Conservation (phyloP, 2,329 filamentous ascomycete genomes). For the Apiospora rasikravindrae region DNA sequence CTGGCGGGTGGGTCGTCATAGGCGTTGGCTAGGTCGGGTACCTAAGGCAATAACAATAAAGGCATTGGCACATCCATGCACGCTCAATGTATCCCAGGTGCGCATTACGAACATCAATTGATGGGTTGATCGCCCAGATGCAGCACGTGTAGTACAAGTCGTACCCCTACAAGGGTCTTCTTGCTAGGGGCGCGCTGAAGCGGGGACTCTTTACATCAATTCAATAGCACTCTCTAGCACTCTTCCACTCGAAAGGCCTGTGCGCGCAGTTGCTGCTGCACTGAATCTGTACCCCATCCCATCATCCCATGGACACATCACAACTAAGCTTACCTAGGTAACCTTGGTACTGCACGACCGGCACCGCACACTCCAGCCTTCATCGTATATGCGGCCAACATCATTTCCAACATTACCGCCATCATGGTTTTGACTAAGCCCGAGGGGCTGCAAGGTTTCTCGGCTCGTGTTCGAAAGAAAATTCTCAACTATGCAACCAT, state of each 20-base stretch:
- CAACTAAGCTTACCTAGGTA: neutral
- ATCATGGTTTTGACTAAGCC: neutral
- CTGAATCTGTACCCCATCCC: neutral
- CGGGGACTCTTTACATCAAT: neutral
- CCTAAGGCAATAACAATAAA: constrained; percentile 3
- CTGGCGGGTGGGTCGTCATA: constrained; percentile 16
- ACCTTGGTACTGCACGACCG: neutral
- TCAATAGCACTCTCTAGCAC: neutral
- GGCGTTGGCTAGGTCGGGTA: constrained; percentile 7
- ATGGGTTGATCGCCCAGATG: constrained; percentile 6
- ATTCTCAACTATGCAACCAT: neutral
- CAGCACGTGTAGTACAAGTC: constrained; percentile 3
- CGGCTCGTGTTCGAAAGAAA: neutral
- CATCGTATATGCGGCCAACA: neutral
- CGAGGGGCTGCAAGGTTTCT: neutral
- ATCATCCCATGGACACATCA: neutral
- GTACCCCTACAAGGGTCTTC: constrained; percentile 4
- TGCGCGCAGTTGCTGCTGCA: neutral
- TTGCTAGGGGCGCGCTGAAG: neutral
- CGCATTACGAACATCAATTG: constrained; percentile 3
- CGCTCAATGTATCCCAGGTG: neutral
- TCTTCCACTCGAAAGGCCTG: neutral
- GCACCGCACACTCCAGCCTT: neutral
- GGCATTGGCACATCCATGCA: neutral
- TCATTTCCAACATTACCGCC: no score